Base-by-base conservation (phyloP, 2,329 filamentous ascomycete genomes). In the Ophiostoma ips region DNA sequence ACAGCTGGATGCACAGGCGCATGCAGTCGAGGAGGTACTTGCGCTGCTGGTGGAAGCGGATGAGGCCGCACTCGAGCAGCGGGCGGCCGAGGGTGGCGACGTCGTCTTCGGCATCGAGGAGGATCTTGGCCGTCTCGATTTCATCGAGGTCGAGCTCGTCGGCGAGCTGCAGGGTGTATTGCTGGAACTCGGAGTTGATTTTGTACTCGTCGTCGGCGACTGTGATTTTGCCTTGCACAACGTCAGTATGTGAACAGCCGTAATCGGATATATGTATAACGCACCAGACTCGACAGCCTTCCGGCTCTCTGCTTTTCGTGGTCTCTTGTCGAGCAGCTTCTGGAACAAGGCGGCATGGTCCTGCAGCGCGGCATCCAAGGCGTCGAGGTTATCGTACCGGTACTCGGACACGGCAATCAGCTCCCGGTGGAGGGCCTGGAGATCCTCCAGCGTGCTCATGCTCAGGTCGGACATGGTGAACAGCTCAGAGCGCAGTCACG, bases 81-180 rank as follows among this genome's bases (percentile, higher is more conserved):
- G 86, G 75, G 21, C 86, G 79, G 53, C 87, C 87, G 5, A 88
- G 71, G 15, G 77, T 71, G 41, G 77, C 71, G 15, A 79, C 73
- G 57, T 89, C 82, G 35, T 79, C 75, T 61, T 86, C 77, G 16
- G 85, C 81, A 50, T 83, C 80, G 48, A 94, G 69, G 51, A 94
- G 78, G 46, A 92, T 76, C 57, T 76, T 75, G 10, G 87, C 85
- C 16, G 90, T 84, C 58, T 92, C 79, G 51, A 94, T 63, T 66
- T 98, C 94, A 66, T 98, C 89, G 48, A 98, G 72, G 59, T 95
- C 82, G 54, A 95, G 72, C 58, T 87, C 86, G 64, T 96, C 89
- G 50, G 90, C 85, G 35, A 98, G 72, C 58, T 87, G 78, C 31
- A 94, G 72, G 21, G 81, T 78, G 57, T 83, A 80, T 64, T 95